These are phyloP conservation scores for Ophiostoma novo-ulmi DNA, from an alignment of 2,329 filamentous ascomycete genomes.

Conservation along the genomic window DNA sequence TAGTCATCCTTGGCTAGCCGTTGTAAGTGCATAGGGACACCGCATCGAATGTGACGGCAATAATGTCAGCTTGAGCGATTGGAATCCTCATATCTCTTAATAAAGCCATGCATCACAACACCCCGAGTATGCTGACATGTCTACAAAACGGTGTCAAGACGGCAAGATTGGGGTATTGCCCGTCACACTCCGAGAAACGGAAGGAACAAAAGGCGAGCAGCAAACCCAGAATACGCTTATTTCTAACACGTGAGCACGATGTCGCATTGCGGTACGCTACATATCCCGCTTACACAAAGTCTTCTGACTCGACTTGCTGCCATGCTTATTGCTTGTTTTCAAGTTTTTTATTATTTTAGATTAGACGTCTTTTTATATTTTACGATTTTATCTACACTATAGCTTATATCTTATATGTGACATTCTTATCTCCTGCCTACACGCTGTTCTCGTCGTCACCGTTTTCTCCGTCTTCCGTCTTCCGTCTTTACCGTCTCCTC, in stretches of 20 bases:
- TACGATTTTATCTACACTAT: background rate
- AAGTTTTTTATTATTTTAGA: background rate
- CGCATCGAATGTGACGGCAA: no score
- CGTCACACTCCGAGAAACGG: background rate
- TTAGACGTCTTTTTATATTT: background rate
- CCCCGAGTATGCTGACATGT: no score
- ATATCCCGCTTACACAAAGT: background rate
- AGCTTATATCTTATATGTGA: background rate
- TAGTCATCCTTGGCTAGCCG: no score
- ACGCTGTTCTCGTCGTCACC: background rate
- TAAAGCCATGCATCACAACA: no score
- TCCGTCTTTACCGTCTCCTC: no score
- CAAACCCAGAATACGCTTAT: background rate
- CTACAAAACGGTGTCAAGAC: no score
- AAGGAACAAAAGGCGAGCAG: background rate
- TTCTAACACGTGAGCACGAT: background rate
- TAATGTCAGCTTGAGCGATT: no score
- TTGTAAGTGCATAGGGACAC: no score
- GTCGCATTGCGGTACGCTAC: background rate
- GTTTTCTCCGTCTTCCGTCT: no score
- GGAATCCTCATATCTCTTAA: no score
- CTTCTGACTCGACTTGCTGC: background rate
- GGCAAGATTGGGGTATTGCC: no score
- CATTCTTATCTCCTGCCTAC: no score
- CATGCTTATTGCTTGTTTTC: background rate